Evolutionary conservation across 176 grass and related monocot genomes (phyloP).

Genomic region (Eremochloa ophiuroides): DNA sequence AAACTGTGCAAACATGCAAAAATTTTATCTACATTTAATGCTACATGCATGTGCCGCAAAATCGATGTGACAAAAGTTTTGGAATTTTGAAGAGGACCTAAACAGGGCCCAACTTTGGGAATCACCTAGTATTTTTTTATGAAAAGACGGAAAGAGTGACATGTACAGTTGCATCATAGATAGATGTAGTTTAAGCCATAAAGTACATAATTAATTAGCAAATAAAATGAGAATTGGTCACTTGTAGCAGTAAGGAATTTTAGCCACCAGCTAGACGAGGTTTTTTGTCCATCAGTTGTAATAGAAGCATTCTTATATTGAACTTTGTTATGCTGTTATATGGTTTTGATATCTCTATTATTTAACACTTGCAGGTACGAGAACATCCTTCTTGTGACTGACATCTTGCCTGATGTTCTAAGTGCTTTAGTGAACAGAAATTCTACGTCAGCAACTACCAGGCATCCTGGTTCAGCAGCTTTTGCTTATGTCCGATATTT

Average conservation of each 20-base stretch:
- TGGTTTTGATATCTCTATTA: conserved; percentile 1
- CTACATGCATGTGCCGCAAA: too few species aligned
- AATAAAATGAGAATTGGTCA: conserved; percentile 6
- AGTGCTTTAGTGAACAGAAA: conserved; percentile 63
- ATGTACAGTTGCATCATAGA: background rate
- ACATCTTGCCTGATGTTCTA: conserved; percentile 85
- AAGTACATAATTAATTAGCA: background rate
- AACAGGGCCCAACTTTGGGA: background rate
- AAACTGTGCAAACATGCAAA: too few species aligned
- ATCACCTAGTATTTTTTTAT: background rate
- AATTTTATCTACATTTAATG: too few species aligned
- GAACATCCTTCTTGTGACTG: conserved; percentile 67
- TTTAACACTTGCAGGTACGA: conserved; percentile 18
- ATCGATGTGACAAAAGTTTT: too few species aligned
- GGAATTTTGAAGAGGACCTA: too few species aligned
- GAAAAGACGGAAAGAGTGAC: background rate
- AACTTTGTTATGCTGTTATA: background rate
- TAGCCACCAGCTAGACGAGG: background rate
- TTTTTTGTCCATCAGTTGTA: background rate
- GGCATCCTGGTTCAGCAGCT: conserved; percentile 50
- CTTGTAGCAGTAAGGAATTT: background rate
- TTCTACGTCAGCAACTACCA: conserved; percentile 50
- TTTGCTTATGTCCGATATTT: conserved; percentile 85
- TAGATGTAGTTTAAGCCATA: background rate
- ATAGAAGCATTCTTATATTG: background rate